Base-by-base conservation (phyloP, 1,284 basidiomycete species). In the Ustilago nuda region DNA sequence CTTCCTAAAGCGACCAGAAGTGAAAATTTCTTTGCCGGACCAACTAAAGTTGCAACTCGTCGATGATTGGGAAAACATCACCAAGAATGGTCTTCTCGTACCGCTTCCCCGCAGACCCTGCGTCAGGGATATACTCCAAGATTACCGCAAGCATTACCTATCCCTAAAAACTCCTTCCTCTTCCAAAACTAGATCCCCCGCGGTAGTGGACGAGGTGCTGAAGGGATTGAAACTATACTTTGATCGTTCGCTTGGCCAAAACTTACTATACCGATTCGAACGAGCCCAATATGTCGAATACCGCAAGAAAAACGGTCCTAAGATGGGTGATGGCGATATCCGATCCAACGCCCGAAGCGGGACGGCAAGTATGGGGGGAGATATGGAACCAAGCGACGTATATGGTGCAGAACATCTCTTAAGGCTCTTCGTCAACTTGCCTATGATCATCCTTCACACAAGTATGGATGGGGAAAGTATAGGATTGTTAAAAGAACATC, bases 61-160 rank as follows among this genome's bases (percentile, higher is more conserved):
- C 1, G 95, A 99, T 82, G 97, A 99, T 82, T 99, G 96, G 96
- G 96, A 99, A 87, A 91, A 92, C 17, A 91, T 99, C 48, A 99
- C 96, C 60, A 98, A 98, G 88, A 94, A 95, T 84, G 92, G 43
- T 12, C 59, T 95, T 93, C 89, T 98, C 37, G 93, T 98, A 1
- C 89, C 92, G 0, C 88, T 99, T 7, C 95, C 96, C 6, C 90
- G 95, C 43, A 89, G 87, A 41, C 95, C 95, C 0, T 93, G 89
- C 60, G 95, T 98, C 2, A 88, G 91, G 13, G 90, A 92, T 54
- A 88, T 98, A 13, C 88, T 98, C 2, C 88, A 92, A 56, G 91
- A 94, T 78, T 99, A 95, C 86, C 61, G 70, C 12, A 73, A 54
- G 12, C 72, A 80, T 39, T 78, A 83, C 56, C 54, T 78, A 17